Base-by-base conservation (phyloP, 805 yeast genomes). In the Starmerella bombicola region DNA sequence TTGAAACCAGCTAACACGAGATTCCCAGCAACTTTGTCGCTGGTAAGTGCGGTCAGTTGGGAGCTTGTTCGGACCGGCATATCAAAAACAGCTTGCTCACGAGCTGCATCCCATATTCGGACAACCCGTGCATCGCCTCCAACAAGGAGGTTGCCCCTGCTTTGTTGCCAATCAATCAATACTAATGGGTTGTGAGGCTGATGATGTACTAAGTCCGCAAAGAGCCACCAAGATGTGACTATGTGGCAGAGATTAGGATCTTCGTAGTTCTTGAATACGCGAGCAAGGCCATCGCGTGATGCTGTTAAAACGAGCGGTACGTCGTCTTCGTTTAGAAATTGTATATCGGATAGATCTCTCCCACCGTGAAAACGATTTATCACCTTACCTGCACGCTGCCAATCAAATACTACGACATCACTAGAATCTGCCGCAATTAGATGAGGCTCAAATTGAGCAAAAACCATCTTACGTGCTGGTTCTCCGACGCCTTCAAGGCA, bases 61-160 rank as follows among this genome's bases (percentile, higher is more conserved):
- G 88, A 76, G 1, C 93, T 76, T 0, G 95, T 82, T 42, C 95
- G 70, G 0, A 93, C 93, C 0, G 97, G 95, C 37, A 91, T 79
- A 53, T 85, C 95, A 15, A 74, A 73, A 35, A 82, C 69, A 55
- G 95, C 80, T 38, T 80, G 67, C 55, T 91, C 98, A 26, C 95
- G 67, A 10, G 95, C 91, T 0, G 97, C 97, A 62, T 91, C 97
- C 98, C 98, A 91, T 1, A 86, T 68, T 42, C 94, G 67, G 41
- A 91, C 83, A 19, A 85, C 77, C 53, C 86, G 82, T 7, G 83
- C 94, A 64, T 91, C 97, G 34, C 98, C 98, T 30, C 95, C 85
- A 1, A 82, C 95, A 40, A 88, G 64, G 29, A 91, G 64, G 0
- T 94, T 74, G 0, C 98, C 98, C 45, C 95, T 67, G 33, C 91